Percentiles rank a stretch among this genome's conserved stretches.
Evolutionary conservation across 805 yeast genomes (phyloP).

Genomic region (Teunomyces lycoperdinae): DNA sequence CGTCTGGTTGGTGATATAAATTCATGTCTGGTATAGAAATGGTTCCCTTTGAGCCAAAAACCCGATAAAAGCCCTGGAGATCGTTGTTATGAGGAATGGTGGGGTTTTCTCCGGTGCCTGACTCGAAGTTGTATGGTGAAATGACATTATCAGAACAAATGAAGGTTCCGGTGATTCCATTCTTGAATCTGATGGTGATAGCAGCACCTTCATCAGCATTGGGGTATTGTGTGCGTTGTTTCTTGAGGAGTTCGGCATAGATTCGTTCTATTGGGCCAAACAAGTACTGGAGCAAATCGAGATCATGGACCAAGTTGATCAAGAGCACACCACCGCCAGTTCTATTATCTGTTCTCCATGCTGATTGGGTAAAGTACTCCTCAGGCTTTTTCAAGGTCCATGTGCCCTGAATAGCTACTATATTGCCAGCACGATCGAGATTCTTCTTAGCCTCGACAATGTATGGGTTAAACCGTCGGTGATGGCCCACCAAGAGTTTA

Average conservation of each 20-base stretch:
- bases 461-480: slow-evolving; percentile 42
- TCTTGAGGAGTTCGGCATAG: slow-evolving; percentile 35
- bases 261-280: slow-evolving; percentile 39
- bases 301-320: slow-evolving; percentile 41
- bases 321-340: slow-evolving; percentile 41
- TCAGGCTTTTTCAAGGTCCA: slow-evolving; percentile 39
- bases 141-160: slow-evolving; percentile 41
- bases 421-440: slow-evolving; percentile 27
- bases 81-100: slow-evolving; percentile 31
- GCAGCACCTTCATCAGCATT: slow-evolving; percentile 43
- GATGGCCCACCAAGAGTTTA: slow-evolving; percentile 40
- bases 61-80: slow-evolving; percentile 34
- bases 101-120: slow-evolving; percentile 45
- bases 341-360: slow-evolving; percentile 36
- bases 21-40: slow-evolving; percentile 40
- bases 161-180: slow-evolving; percentile 40
- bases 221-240: slow-evolving; percentile 24
- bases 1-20: slow-evolving; percentile 30
- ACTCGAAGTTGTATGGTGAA: slow-evolving; percentile 40
- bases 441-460: slow-evolving; percentile 36
- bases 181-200: slow-evolving; percentile 34
- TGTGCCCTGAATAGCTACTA: slow-evolving; percentile 39
- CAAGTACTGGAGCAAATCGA: slow-evolving; percentile 39
- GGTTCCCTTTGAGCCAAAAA: slow-evolving; percentile 39
- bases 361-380: slow-evolving; percentile 31